Evolutionary conservation across 75 land plant genomes (phyloP).

Genomic region (Ceratopteris richardii): DNA sequence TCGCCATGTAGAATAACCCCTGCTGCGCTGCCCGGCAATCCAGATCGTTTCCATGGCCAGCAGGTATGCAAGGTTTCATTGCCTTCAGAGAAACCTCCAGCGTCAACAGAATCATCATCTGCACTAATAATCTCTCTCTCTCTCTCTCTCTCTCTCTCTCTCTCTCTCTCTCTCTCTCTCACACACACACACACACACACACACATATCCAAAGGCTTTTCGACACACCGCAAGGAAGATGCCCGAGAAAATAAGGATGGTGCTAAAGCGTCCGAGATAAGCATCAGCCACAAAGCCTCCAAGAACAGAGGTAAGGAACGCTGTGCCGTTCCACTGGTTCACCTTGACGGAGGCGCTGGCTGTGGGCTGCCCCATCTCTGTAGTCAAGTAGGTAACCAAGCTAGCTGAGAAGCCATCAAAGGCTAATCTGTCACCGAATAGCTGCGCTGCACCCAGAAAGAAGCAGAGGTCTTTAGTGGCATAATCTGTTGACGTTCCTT

Average conservation of each 20-base stretch:
- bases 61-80: conserved; percentile 13
- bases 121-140: too few species aligned
- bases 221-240: conserved; percentile 63
- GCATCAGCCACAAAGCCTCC: conserved; percentile 93
- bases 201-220: too few species aligned
- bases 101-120: conserved; percentile 10
- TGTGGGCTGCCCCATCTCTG: conserved; percentile 35
- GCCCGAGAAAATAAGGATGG: conserved; percentile 68
- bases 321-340: conserved; percentile 50
- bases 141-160: too few species aligned
- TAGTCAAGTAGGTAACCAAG: conserved; percentile 43
- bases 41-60: background rate
- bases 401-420: conserved; percentile 36
- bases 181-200: too few species aligned
- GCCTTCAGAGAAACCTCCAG: background rate
- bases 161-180: too few species aligned
- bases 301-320: conserved; percentile 57
- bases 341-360: conserved; percentile 40
- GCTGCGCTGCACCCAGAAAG: background rate
- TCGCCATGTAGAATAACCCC: conserved; percentile 2
- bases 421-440: conserved; percentile 43
- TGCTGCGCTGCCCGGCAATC: background rate
- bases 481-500: too few species aligned
- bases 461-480: too few species aligned
- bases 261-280: conserved; percentile 79